Evolutionary conservation across 306 rosid genomes (phyloP).

Genomic region (Senna tora): DNA sequence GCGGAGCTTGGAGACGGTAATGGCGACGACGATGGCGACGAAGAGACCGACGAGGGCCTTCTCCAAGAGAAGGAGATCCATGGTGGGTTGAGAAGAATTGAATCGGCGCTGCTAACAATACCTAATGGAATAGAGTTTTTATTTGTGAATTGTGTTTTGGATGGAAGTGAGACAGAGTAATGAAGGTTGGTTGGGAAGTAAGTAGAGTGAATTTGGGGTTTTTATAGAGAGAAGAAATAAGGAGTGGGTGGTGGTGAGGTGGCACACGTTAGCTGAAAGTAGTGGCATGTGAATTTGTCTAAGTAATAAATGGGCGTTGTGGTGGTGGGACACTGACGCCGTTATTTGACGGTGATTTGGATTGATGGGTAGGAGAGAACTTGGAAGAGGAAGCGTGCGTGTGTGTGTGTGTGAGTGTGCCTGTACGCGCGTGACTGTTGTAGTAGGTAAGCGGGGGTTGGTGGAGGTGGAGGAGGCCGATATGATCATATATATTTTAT

Average conservation of each 20-base stretch:
- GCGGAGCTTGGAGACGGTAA: conserved; percentile 58
- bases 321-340: not conserved
- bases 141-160: too few species aligned
- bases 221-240: not conserved
- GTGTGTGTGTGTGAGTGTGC: not conserved
- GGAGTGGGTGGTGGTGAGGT: not conserved
- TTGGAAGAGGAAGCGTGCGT: too few species aligned
- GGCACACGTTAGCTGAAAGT: not conserved
- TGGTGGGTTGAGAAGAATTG: not conserved
- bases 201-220: not conserved
- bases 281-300: not conserved
- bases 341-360: conserved; percentile 3
- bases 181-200: not conserved
- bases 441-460: conserved; percentile 37
- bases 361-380: not conserved
- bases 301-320: too few species aligned
- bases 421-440: not conserved
- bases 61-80: conserved; percentile 82
- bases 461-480: not conserved
- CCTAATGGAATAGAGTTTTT: not conserved
- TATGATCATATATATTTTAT: too few species aligned
- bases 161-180: too few species aligned
- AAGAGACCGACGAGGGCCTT: conserved; percentile 67
- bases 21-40: conserved; percentile 50
- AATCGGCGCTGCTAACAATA: too few species aligned